Base-by-base conservation (phyloP, 1,139 yeast species). In the Kazachstania sp. region DNA sequence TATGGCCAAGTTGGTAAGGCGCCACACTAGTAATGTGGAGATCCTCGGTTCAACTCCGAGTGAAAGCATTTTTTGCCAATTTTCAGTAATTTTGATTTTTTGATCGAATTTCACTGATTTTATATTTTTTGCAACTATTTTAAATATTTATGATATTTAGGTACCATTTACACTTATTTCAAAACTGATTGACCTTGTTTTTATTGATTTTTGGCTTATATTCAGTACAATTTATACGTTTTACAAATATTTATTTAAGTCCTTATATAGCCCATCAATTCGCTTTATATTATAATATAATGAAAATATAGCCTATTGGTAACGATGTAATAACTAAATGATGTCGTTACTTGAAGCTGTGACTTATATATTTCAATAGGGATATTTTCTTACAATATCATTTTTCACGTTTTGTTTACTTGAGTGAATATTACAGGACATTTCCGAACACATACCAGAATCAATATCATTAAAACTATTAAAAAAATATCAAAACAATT, bases 1-100 rank as follows among this genome's bases (percentile, higher is more conserved):
- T 75, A 76, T 78, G 83, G 83, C 86, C 86, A 81, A 81, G 86
- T 80, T 81, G 87, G 86, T 81, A 81, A 81, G 86, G 86, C 87
- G 83, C 83, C 79, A 79, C 86, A 81, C 87, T 81, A 81, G 86
- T 81, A 81, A 81, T 81, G 86, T 79, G 80, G 84, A 81, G 86
- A 81, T 81, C 87, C 79, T 78, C 85, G 80, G 86, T 81, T 81
- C 86, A 82, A 81, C 71, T 79, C 85, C 79, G 84, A 79, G 77
- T 77, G 81, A 75, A 77, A 81, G 84, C 85, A 79, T 53, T 60
- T 32, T n/a, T n/a, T n/a, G n/a, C 15, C 15, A 15, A 8, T 6
- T 12, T 13, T 12, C n/a, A n/a, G n/a, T n/a, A n/a, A 4, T 31
- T 13, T 3, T 31, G 8, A 31, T 12, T 31, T 6, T 1, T 15